Evolutionary conservation across 768 basidiomycete species (phyloP).

Genomic region (Russula brevipes): DNA sequence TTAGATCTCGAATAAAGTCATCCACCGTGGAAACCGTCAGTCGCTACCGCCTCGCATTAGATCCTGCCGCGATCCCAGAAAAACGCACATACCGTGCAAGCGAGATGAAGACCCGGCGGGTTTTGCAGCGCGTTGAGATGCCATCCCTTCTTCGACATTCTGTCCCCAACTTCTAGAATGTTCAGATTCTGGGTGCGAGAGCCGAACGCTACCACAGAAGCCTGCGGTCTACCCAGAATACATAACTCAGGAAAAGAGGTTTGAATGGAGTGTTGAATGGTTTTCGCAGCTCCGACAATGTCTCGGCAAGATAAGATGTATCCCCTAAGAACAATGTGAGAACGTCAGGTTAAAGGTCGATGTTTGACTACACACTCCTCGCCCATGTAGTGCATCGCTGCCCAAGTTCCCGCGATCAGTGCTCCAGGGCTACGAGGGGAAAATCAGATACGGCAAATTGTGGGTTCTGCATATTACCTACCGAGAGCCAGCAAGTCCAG

Average conservation of each 20-base stretch:
- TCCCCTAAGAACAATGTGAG: conserved; percentile 46
- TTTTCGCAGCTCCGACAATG: conserved; percentile 72
- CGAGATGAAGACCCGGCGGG: conserved; percentile 86
- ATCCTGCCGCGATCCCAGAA: neutral
- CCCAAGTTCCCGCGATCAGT: conserved; percentile 93
- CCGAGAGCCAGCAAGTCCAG: conserved; percentile 87
- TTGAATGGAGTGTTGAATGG: conserved; percentile 61
- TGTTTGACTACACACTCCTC: conserved; percentile 51
- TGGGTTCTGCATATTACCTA: conserved; percentile 33
- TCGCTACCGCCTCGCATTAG: conserved; percentile 42
- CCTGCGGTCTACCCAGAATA: conserved; percentile 83
- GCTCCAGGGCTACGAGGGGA: conserved; percentile 70
- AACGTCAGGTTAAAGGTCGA: neutral
- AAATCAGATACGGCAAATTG: neutral
- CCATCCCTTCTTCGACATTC: conserved; percentile 83
- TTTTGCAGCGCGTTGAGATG: conserved; percentile 79
- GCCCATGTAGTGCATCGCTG: conserved; percentile 92
- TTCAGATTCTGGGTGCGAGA: conserved; percentile 49
- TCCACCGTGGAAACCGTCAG: conserved; percentile 75
- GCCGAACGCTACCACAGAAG: conserved; percentile 87
- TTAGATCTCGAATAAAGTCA: conserved; percentile 78
- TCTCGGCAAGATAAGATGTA: conserved; percentile 80
- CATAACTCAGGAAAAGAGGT: conserved; percentile 76
- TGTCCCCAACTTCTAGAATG: conserved; percentile 86
- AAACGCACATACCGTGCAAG: conserved; percentile 68